Base-by-base conservation (phyloP, 768 basidiomycete genomes). In the Kwoniella shandongensis region DNA sequence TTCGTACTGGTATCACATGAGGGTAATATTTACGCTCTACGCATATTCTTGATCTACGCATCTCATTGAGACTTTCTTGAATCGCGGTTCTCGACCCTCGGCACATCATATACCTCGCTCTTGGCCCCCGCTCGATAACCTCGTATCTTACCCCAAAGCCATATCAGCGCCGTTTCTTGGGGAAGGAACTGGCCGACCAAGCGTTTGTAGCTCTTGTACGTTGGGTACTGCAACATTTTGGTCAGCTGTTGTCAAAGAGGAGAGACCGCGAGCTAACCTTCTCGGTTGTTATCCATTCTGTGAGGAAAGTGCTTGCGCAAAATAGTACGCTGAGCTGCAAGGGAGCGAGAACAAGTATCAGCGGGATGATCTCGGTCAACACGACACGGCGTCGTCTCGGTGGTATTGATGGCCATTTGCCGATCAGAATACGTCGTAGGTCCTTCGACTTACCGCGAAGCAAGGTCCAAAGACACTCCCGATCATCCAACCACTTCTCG, bases 131-230 rank as follows among this genome's bases (percentile, higher is more conserved):
- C 60, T 59, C 77, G 79, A 59, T 71, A 71, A 0, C 82, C 82
- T 25, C 64, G 74, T 1, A 79, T 54, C 25, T 64, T 62, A 57
- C 84, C 69, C 51, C 79, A 61, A 2, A 74, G 35, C 13, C 79
- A 83, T 0, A 65, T 30, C 41, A 65, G 38, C 0, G 48, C 55
- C 0, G 67, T 69, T 29, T 74, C 54, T 15, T 79, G 48, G 1
- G 85, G 84, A 8, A 79, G 62, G 70, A 94, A 93, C 87, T 91
- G 91, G 12, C 83, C 85, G 3, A 94, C 91, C 20, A 91, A 83
- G 54, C 79, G 70, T 67, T 85, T 85, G 74, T 93, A 96, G 3
- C 85, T 83, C 4, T 71, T 70, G 75, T 94, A 96, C 11, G 55
- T 52, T 2, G 72, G 69, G 47, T 74, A 72, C 69, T 71, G 42